Percentiles rank a stretch among this genome's conserved stretches.
Evolutionary conservation across 1,139 yeast genomes (phyloP).

Genomic region (Blastobotrys buckinghamii): DNA sequence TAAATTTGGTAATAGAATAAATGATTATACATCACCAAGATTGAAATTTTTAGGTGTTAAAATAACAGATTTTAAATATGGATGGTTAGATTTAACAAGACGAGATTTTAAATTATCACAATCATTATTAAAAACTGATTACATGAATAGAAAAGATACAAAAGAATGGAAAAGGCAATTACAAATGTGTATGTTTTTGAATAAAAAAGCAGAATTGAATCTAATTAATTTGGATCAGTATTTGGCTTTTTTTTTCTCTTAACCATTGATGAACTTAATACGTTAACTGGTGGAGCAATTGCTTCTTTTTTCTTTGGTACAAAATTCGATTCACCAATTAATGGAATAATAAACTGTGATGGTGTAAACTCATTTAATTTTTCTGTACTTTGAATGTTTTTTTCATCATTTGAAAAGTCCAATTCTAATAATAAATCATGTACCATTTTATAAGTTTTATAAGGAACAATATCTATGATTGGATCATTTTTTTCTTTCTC

Average conservation of each 20-base stretch:
- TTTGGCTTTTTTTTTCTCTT: conserved; percentile 17
- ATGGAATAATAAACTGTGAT: background rate
- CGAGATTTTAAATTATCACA: conserved; percentile 38
- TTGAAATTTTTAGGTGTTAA: conserved; percentile 34
- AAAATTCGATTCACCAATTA: background rate
- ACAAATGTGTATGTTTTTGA: conserved; percentile 48
- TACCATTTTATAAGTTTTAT: conserved; percentile 14
- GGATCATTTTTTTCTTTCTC: background rate
- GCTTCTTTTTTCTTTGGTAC: background rate
- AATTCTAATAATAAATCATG: conserved; percentile 24
- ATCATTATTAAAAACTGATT: conserved; percentile 29
- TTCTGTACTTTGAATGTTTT: conserved; percentile 27
- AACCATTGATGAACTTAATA: conserved; percentile 20
- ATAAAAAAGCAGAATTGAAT: conserved; percentile 58
- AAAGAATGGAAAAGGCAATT: conserved; percentile 40
- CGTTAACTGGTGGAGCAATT: conserved; percentile 19
- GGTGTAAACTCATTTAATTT: conserved; percentile 4
- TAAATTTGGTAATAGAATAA: conserved; percentile 25
- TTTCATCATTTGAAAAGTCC: conserved; percentile 26
- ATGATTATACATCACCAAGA: conserved; percentile 9
- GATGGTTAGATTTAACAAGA: conserved; percentile 34
- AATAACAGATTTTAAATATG: conserved; percentile 38
- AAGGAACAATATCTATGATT: background rate
- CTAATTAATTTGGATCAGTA: conserved; percentile 18
- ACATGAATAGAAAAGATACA: conserved; percentile 21